Evolutionary conservation across 306 rosid genomes (phyloP).

Genomic region (Vigna radiata): DNA sequence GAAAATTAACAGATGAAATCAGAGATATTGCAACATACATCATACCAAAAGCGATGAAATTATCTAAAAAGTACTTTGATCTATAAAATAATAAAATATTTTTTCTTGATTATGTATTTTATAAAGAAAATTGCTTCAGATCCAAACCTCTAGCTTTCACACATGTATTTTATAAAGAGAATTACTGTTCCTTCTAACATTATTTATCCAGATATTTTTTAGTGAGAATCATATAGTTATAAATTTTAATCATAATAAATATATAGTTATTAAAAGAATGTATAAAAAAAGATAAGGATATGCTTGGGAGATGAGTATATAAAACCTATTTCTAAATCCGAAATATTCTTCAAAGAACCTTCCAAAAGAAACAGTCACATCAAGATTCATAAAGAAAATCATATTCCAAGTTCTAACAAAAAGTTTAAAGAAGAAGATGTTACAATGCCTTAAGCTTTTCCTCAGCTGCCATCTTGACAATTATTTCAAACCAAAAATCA

Average conservation of each 20-base stretch:
- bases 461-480: conserved; percentile 19
- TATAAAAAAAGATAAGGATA: background rate
- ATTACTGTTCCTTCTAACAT: background rate
- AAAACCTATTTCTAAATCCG: background rate
- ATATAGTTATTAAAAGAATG: background rate
- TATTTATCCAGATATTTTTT: background rate
- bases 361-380: background rate
- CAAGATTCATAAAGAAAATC: background rate
- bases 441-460: conserved; percentile 17
- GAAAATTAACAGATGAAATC: background rate
- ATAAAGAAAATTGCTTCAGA: background rate
- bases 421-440: background rate
- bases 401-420: background rate
- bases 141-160: background rate
- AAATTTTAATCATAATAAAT: background rate
- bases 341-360: background rate
- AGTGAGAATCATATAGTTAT: background rate
- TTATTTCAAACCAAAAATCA: background rate
- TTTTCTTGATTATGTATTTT: background rate
- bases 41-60: background rate
- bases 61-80: background rate
- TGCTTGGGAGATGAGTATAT: background rate
- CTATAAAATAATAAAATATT: background rate
- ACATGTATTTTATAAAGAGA: background rate
- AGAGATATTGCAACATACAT: no score